Percentiles rank a stretch among this genome's conserved stretches.
These are phyloP conservation scores for Vitis hybrid DNA, from an alignment of 177 flowering plant genomes.

Conservation along the genomic window DNA sequence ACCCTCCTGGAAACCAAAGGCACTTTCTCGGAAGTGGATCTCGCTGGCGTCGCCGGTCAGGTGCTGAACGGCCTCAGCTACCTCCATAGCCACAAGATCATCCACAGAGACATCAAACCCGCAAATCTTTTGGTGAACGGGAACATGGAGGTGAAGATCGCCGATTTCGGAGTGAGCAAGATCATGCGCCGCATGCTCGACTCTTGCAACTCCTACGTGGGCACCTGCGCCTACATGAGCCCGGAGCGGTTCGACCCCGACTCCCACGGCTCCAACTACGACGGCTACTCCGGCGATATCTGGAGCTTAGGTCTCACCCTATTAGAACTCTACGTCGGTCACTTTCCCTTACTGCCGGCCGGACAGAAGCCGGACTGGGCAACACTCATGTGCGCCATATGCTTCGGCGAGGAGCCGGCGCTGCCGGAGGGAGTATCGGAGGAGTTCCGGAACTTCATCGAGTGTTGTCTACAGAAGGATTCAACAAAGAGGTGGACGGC, in stretches of 20 bases:
- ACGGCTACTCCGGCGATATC: conserved; percentile 58
- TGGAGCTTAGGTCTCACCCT: conserved; percentile 68
- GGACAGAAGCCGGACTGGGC: conserved; percentile 81
- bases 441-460: conserved; percentile 50
- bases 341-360: conserved; percentile 53
- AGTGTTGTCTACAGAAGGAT: conserved; percentile 73
- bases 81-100: conserved; percentile 50
- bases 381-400: conserved; percentile 72
- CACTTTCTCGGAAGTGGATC: conserved; percentile 29
- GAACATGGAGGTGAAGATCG: conserved; percentile 55
- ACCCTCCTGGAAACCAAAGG: conserved; percentile 21
- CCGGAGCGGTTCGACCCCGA: conserved; percentile 73
- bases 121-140: conserved; percentile 52
- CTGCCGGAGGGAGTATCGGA: conserved; percentile 51
- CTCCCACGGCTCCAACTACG: conserved; percentile 45
- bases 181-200: conserved; percentile 50
- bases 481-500: conserved; percentile 57
- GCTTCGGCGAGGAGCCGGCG: conserved; percentile 63
- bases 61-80: conserved; percentile 53
- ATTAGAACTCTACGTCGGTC: conserved; percentile 56
- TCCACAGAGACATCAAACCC: conserved; percentile 70
- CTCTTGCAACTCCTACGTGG: conserved; percentile 56
- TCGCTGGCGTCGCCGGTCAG: conserved; percentile 40
- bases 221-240: conserved; percentile 74
- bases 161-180: conserved; percentile 71